Base-by-base conservation (phyloP, 2,329 filamentous ascomycete species). In the Fusarium sp. region DNA sequence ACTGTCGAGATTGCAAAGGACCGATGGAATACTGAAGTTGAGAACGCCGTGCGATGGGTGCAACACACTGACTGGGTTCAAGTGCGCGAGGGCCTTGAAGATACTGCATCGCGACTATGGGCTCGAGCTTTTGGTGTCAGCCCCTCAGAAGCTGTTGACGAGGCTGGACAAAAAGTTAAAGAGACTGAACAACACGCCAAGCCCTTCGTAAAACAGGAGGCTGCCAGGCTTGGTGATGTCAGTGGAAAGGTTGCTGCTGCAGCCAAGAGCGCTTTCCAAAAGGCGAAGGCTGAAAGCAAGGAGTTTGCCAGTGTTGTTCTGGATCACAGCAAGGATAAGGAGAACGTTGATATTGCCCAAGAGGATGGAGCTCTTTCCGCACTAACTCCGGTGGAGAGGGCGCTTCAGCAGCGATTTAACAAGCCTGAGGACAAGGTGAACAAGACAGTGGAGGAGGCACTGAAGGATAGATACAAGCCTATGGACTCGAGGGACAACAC, bases 11-110 rank as follows among this genome's bases (percentile, higher is more conserved):
- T 87, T 35, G 84, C 90, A 72, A 95, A 95, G 81, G 90, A 92
- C 73, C 83, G 87, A 62, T 95, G 92, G 92, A 95, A 96, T 77
- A 79, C 85, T 49, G 91, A 95, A 78, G 79, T 95, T 35, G 86
- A 90, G 76, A 83, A 83, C 63, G 84, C 90, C 50, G 90, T 91
- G 55, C 83, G 83, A 59, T 90, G 87, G 84, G 85, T 88, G 57
- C 88, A 93, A 78, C 83, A 80, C 33, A 88, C 85, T 63, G 87
- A 91, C 76, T 93, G 90, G 90, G 79, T 82, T 47, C 83, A 84
- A 51, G 83, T 89, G 53, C 84, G 88, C 53, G 86, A 90, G 66
- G 82, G 80, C 4, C 79, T 88, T 68, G 88, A 90, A 76, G 80
- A 80, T 15, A 76, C 78, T 31, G 76, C 82, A 36, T 79, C 79